Percentiles rank a stretch among this genome's conserved stretches.
Evolutionary conservation across 106 monocot genomes (phyloP).

Genomic region (Dendrobium officinale): DNA sequence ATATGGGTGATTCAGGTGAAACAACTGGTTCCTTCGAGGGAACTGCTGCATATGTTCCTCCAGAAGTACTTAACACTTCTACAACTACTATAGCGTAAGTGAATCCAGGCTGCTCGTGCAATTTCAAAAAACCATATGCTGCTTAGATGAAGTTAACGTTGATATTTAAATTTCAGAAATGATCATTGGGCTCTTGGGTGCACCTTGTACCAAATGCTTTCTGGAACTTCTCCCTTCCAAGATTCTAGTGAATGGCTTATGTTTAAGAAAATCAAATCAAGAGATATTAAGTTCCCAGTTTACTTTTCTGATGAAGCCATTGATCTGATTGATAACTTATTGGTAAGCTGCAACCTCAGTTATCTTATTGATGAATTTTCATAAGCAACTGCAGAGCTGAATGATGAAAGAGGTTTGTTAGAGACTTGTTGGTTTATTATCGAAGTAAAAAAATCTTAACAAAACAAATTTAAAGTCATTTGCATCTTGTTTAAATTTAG

Average conservation of each 20-base stretch:
- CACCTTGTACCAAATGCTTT: constrained; percentile 97
- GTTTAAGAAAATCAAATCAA: constrained; percentile 84
- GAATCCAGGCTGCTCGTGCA: neutral
- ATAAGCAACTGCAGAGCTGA: neutral
- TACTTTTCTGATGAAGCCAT: constrained; percentile 82
- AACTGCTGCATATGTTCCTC: constrained; percentile 95
- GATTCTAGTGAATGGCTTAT: constrained; percentile 89
- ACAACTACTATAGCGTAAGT: constrained; percentile 79
- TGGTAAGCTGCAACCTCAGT: constrained; percentile 37
- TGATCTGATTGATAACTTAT: constrained; percentile 81
- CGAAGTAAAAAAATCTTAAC: neutral
- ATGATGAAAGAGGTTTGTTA: neutral
- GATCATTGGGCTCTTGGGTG: constrained; percentile 98
- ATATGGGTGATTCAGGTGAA: constrained; percentile 47
- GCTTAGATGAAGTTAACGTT: neutral
- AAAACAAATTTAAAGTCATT: neutral
- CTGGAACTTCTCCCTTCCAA: constrained; percentile 89
- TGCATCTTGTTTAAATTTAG: neutral
- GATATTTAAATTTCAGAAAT: constrained; percentile 47
- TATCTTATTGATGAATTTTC: neutral
- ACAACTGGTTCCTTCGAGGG: constrained; percentile 74
- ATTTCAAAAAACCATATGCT: neutral
- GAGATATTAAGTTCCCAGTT: constrained; percentile 70
- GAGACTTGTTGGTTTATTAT: neutral
- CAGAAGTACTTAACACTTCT: constrained; percentile 81